These are phyloP conservation scores for Cardamine chenopodiifolia DNA, from an alignment of 345 rosid species.

Conservation along the genomic window DNA sequence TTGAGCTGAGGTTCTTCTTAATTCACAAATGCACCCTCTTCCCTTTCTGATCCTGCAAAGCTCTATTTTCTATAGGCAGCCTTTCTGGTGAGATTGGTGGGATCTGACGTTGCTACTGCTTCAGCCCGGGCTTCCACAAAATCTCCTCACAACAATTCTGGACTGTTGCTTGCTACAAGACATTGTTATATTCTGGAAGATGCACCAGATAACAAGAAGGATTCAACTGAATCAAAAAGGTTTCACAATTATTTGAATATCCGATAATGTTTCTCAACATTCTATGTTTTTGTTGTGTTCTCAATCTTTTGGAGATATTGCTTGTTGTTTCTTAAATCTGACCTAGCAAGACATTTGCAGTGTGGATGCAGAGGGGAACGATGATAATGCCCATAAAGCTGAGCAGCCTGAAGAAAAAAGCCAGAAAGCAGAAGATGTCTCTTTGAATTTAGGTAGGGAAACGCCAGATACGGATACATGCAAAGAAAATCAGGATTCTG, in stretches of 20 bases:
- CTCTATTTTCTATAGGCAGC: conserved; percentile 61
- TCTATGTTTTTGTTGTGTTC: conserved; percentile 8
- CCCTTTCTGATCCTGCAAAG: conserved; percentile 20
- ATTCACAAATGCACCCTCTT: conserved; percentile 6
- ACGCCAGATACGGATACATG: conserved; percentile 39
- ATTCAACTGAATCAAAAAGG: conserved; percentile 57
- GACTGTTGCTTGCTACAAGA: conserved; percentile 72
- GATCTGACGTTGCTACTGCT: conserved; percentile 72
- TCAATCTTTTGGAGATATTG: conserved; percentile 30
- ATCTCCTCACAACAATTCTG: conserved; percentile 57
- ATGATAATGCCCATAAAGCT: conserved; percentile 47
- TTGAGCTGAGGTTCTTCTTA: not conserved
- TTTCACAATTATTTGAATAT: conserved; percentile 26
- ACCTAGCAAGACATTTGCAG: conserved; percentile 53
- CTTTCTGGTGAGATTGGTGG: conserved; percentile 67
- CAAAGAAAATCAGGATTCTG: conserved; percentile 46
- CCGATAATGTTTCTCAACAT: not conserved
- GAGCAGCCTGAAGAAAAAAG: conserved; percentile 44
- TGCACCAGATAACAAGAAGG: conserved; percentile 71
- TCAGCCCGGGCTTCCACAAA: conserved; percentile 70
- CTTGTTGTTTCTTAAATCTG: conserved; percentile 35
- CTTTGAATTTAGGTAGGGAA: conserved; percentile 40
- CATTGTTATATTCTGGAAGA: conserved; percentile 93
- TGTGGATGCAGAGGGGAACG: conserved; percentile 47
- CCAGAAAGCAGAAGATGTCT: conserved; percentile 42